Evolutionary conservation across 495 filamentous ascomycete genomes (phyloP).

Genomic region (Bombardia bombarda): DNA sequence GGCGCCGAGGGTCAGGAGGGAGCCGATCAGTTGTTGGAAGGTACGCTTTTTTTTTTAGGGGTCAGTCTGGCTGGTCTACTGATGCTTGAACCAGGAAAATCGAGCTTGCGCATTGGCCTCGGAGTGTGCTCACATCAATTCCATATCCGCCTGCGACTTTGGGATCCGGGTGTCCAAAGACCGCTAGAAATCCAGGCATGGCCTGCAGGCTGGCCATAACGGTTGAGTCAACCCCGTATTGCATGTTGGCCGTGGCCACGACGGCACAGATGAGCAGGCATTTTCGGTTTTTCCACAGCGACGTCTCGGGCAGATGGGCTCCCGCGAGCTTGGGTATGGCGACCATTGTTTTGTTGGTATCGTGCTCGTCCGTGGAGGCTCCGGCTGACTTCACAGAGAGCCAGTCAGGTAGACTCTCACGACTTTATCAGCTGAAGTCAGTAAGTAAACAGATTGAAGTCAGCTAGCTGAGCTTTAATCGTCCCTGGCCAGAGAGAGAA

Average conservation of each 20-base stretch:
- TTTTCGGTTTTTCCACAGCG: constrained; percentile 33
- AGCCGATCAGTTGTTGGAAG: constrained; percentile 48
- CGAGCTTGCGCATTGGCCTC: background rate
- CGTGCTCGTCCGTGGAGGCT: background rate
- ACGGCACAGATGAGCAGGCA: constrained; percentile 30
- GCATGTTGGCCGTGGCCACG: constrained; percentile 35
- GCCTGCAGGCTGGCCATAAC: constrained; percentile 52
- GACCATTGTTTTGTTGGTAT: background rate
- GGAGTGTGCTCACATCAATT: constrained; percentile 6
- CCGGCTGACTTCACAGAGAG: no score
- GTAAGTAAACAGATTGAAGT: background rate
- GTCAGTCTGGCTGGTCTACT: background rate
- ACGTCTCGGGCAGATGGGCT: constrained; percentile 23
- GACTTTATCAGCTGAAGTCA: background rate
- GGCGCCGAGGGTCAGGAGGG: constrained; percentile 49
- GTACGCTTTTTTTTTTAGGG: constrained; percentile 17
- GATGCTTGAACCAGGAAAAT: background rate
- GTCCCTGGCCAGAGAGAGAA: background rate
- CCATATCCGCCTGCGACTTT: constrained; percentile 10
- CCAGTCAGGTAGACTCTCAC: no score
- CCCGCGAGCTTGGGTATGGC: background rate
- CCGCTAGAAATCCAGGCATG: constrained; percentile 50
- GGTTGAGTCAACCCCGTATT: constrained; percentile 54
- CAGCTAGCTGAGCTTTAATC: background rate
- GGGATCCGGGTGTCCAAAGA: constrained; percentile 19